phyloP scores from a whole-genome alignment of 495 filamentous ascomycete species.

The Neurospora sp. region DNA sequence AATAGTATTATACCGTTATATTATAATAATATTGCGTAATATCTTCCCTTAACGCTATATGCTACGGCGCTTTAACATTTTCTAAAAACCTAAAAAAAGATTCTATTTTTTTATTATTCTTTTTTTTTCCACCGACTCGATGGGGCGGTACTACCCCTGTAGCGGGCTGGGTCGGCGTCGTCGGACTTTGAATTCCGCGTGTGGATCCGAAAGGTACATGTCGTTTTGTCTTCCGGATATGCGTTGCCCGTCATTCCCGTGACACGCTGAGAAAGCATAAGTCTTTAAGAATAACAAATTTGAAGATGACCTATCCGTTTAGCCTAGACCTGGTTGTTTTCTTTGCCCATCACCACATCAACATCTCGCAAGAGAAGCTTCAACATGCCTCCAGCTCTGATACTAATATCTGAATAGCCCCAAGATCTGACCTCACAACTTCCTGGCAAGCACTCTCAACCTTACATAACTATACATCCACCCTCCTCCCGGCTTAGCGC shows the following conservation, averaged over 20 bases:
- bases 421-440: constrained; percentile 19
- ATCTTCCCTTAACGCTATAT: no score
- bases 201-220: no score
- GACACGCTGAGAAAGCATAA: background rate
- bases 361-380: background rate
- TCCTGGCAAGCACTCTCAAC: constrained; percentile 54
- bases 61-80: no score
- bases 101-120: no score
- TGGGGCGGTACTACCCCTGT: no score
- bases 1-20: no score
- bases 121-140: no score
- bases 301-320: background rate
- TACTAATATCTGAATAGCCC: background rate
- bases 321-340: background rate
- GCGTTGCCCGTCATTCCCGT: background rate
- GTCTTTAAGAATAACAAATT: background rate
- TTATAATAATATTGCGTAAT: no score
- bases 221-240: no score
- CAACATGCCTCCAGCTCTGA: background rate
- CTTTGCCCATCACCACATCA: background rate
- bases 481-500: constrained; percentile 44
- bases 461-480: constrained; percentile 63
- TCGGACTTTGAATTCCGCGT: no score
- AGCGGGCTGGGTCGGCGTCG: no score
- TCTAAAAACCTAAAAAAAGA: no score